Conservation (phyloP, 164 flowering plant genomes). For the Cinnamomum chago region DNA sequence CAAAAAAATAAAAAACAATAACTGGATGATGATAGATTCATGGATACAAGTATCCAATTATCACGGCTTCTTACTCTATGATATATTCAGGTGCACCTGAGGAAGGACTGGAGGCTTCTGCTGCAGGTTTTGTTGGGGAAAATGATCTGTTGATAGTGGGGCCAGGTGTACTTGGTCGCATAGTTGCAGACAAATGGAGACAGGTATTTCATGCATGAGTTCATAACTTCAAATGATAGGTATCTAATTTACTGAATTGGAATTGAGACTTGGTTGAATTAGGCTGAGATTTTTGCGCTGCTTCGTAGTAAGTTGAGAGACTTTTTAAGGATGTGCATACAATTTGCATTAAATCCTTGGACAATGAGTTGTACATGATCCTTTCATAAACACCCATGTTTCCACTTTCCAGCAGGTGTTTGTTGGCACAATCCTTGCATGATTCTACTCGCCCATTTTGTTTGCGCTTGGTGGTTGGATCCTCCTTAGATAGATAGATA, state of each 20-base stretch:
- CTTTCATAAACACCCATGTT: neutral
- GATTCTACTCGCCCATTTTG: neutral
- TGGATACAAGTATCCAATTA: neutral
- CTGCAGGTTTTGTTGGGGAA: slow-evolving; percentile 39
- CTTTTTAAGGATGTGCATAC: neutral
- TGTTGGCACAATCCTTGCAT: neutral
- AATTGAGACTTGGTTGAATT: neutral
- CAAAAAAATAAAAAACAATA: no score
- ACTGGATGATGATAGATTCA: no score
- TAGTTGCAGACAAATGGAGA: slow-evolving; percentile 76
- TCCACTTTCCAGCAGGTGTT: neutral
- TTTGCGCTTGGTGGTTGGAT: neutral
- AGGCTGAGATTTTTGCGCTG: neutral
- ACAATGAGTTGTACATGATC: neutral
- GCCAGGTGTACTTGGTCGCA: slow-evolving; percentile 90
- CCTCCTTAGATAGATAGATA: no score
- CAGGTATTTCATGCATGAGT: slow-evolving; percentile 35
- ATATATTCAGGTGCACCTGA: slow-evolving; percentile 26
- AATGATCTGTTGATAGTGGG: slow-evolving; percentile 76
- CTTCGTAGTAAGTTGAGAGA: neutral
- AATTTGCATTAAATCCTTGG: neutral
- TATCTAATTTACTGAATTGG: neutral
- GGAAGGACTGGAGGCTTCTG: slow-evolving; percentile 31
- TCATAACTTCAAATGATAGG: neutral
- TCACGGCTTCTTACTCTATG: neutral